These are phyloP conservation scores for Fusarium albosuccineum DNA, from an alignment of 2,329 filamentous ascomycete species.

Conservation along the genomic window DNA sequence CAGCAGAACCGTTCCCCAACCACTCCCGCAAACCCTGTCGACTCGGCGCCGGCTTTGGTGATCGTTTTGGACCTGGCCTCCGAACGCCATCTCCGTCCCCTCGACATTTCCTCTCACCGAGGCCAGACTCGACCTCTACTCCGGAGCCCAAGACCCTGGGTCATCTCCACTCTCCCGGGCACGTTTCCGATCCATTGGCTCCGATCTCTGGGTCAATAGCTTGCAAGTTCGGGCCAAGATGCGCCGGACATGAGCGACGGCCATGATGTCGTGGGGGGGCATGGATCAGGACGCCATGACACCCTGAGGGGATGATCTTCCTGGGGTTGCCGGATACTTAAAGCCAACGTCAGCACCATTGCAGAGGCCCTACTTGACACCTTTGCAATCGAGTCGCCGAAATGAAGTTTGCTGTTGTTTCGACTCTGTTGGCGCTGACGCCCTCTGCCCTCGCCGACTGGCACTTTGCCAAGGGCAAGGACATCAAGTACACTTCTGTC, in stretches of 20 bases:
- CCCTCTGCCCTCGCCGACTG: conserved; percentile 48
- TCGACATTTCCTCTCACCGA: conserved; percentile 35
- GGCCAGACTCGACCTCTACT: not conserved
- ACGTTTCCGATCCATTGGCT: conserved; percentile 51
- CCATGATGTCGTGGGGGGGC: not conserved
- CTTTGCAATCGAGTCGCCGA: conserved; percentile 1
- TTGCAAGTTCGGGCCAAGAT: conserved; percentile 30
- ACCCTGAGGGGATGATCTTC: conserved; percentile 13
- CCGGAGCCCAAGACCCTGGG: conserved; percentile 10
- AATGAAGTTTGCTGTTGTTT: conserved; percentile 52
- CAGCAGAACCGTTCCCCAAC: not conserved
- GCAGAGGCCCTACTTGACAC: not conserved
- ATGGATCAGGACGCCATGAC: conserved; percentile 18
- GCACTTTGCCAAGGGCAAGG: conserved; percentile 51
- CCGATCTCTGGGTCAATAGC: conserved; percentile 19
- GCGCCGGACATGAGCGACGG: conserved; percentile 11
- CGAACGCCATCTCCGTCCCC: conserved; percentile 14
- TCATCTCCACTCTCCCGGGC: conserved; percentile 29
- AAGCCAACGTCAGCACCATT: conserved; percentile 1
- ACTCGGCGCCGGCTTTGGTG: not conserved
- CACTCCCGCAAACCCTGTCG: not conserved
- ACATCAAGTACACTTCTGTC: conserved; percentile 72
- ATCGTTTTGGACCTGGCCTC: conserved; percentile 9
- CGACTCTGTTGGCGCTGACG: conserved; percentile 47
- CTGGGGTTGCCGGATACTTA: conserved; percentile 22